Conservation (phyloP, 257 asterid genomes). For the Nyctanthes arbortristis region DNA sequence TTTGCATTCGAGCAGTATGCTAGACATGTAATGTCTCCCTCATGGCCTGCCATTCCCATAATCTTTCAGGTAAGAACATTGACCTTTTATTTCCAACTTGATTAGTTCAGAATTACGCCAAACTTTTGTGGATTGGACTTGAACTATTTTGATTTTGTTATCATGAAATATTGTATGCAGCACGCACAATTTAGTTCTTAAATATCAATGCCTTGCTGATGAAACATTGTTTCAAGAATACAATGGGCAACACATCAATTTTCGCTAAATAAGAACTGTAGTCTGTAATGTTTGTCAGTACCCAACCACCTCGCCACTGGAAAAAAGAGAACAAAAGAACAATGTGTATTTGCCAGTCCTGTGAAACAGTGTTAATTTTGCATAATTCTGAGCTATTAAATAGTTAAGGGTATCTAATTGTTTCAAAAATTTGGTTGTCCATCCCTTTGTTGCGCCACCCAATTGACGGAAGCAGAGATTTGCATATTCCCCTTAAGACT, state of each 20-base stretch:
- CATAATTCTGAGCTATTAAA: background rate
- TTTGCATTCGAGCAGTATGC: conserved; percentile 92
- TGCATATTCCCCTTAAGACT: background rate
- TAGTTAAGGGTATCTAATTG: background rate
- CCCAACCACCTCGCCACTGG: background rate
- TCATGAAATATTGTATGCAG: background rate
- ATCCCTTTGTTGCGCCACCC: background rate
- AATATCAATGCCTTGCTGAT: background rate
- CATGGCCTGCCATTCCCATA: conserved; percentile 82
- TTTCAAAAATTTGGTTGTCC: background rate
- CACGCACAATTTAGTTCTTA: background rate
- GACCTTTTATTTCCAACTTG: conserved; percentile 4
- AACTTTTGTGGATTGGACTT: background rate
- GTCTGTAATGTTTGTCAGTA: background rate
- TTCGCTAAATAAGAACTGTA: too few species aligned
- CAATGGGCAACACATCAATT: background rate
- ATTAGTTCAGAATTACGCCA: conserved; percentile 10
- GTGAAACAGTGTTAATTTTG: background rate
- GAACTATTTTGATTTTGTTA: background rate
- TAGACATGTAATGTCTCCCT: conserved; percentile 63
- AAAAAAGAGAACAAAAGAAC: too few species aligned
- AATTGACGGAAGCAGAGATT: background rate
- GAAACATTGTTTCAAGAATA: background rate
- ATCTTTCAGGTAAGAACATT: conserved; percentile 71
- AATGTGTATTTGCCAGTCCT: background rate